Conservation (phyloP, 1,284 basidiomycete species). For the Puccinia brachypodii region DNA sequence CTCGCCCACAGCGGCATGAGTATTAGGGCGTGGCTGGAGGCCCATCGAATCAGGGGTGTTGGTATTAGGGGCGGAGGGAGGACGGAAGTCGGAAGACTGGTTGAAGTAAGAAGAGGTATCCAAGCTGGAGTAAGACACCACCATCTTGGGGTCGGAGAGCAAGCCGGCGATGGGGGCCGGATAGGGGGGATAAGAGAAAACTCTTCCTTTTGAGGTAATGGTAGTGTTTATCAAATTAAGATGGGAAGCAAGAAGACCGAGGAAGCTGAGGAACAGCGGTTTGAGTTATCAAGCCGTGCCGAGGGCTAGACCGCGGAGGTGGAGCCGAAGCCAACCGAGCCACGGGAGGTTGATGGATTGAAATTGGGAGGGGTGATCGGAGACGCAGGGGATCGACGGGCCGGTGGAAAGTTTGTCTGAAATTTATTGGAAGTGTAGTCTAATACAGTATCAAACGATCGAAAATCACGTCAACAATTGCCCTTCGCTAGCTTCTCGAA, state of each 20-base stretch:
- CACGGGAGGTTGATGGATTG: background rate
- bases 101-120: constrained; percentile 14
- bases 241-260: background rate
- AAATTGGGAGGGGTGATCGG: constrained; percentile 1
- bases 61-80: background rate
- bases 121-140: background rate
- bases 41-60: constrained; percentile 9
- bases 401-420: constrained; percentile 13
- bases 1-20: constrained; percentile 5
- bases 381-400: background rate
- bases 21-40: constrained; percentile 9
- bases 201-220: background rate
- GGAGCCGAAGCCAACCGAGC: constrained; percentile 1
- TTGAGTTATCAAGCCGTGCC: constrained; percentile 4
- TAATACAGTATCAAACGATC: background rate
- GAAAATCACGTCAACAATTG: background rate
- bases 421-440: background rate
- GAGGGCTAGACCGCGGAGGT: background rate
- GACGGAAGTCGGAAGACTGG: background rate
- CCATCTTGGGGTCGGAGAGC: constrained; percentile 1
- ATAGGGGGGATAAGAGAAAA: background rate
- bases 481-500: background rate
- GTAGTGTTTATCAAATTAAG: background rate
- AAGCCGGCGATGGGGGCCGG: background rate
- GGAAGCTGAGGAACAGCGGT: background rate